Evolutionary conservation across 208 protist species (phyloP), one percentile per base, ranked within the genome.

Genomic region (Crithidia brevicula): DNA sequence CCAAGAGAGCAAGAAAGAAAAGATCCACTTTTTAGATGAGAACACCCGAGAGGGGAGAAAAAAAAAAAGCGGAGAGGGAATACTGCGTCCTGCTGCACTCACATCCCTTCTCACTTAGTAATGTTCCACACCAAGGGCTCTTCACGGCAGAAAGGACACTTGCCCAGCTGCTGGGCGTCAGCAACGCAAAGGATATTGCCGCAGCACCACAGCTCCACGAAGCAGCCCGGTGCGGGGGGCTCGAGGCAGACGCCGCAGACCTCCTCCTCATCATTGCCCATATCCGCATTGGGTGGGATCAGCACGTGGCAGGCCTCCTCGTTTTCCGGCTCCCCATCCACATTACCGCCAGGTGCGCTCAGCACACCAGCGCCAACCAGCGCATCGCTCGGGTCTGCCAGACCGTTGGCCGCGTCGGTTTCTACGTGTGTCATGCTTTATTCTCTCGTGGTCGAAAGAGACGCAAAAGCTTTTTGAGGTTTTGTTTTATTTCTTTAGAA

Each of bases 171-270:
- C 56, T 93, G 82, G 1, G 91, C 91, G 53, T 96, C 91, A 13
- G 51, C 60, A 42, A 94, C 86, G 60, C 91, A 96, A 11, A 96
- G 69, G 2, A 91, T 76, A 59, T 96, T 96, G 16, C 81, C 78
- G 66, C 91, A 96, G 65, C 91, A 96, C 86, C 83, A 91, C 46
- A 92, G 61, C 69, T 89, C 78, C 23, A 92, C 88, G 66, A 85
- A 92, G 60, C 60, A 74, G 47, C 80, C 83, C 0, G 70, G 62
- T 15, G 46, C 54, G 2, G 91, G 91, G 4, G 42, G 57, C 53
- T 96, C 91, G 18, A 96, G 77, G 57, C 91, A 96, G 10, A 96
- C 84, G n/a, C 88, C 91, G 60, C 91, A 96, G 46, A 91, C 65
- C 40, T 89, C 76, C 53, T 92, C 87, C 16, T 91, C 84, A 20